Base-by-base conservation (phyloP, 495 filamentous ascomycete genomes). In the Penicillium daleae region DNA sequence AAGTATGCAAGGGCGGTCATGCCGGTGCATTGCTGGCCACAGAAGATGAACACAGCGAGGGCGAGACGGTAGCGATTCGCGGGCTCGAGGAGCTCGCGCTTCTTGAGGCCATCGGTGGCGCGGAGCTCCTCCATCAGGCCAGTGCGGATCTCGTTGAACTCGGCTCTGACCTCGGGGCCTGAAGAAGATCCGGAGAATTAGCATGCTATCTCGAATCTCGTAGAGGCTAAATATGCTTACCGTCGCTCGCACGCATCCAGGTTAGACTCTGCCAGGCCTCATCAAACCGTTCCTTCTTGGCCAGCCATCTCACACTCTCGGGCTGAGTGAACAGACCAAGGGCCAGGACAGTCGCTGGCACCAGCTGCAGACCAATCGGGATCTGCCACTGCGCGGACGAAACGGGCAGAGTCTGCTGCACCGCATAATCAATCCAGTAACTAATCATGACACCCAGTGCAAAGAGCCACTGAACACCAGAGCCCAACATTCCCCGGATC, bases 361-460 rank as follows among this genome's bases (percentile, higher is more conserved):
- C 74, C 53, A 85, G 66, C 48, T 86, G 84, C 29, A 85, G 64
- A 7, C 80, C 81, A 40, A 86, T 69, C 0, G 82, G 81, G 27
- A 86, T 84, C 66, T 82, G 80, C 84, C 83, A 86, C 66, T 86
- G 78, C 46, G 66, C 68, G 2, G 73, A 74, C 5, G 73, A 70
- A 50, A 64, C 65, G 0, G 70, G 71, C 6, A 74, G 54, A 6
- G 77, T 66, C 49, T 76, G 66, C 33, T 71, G 57, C 2, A 85
- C 82, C 57, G 74, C 79, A 63, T 84, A 84, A 55, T 83, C 77
- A 27, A 85, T 70, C 77, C 81, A 85, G 58, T 83, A 84, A n/a
- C 77, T 80, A 24, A 75, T 66, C 64, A 82, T 79, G 12, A 84
- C 78, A 17, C 82, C 82, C 57, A 79, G 63, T 0, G 79, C 77